Base-by-base conservation (phyloP, 1,139 yeast species). In the Pichia sp. region DNA sequence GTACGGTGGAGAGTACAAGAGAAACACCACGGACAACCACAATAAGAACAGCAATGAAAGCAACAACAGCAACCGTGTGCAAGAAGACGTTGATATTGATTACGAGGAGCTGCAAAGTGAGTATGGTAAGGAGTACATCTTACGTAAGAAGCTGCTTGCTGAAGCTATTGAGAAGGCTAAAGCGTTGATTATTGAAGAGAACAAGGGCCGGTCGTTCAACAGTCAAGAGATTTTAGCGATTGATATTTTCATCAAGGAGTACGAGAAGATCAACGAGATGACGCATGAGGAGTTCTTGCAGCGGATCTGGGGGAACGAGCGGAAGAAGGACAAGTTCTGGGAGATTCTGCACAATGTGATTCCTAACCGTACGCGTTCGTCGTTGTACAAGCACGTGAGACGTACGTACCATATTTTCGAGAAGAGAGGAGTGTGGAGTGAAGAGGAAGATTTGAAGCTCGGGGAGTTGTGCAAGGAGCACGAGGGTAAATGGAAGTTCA, bases 241-340 rank as follows among this genome's bases (percentile, higher is more conserved):
- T 49, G 93, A 88, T 51, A 76, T 75, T 49, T 89, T 86, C 58
- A 80, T 90, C 55, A 69, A 70, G 15, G 84, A 84, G 17, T 90
- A 86, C 62, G 81, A 87, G 58, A 73, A 70, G 41, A 72, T 81
- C 51, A 74, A 84, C 59, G 75, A 75, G 35, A 70, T 87, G 67
- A 73, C 82, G 5, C 71, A 89, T 46, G 78, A 77, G 43, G 85
- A 84, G 46, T 77, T 89, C 6, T 85, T 96, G 65, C 80, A 81
- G 55, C 71, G 97, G 39, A 87, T 91, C 33, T 91, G 98, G 98
- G 73, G 91, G 8, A 81, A 81, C 54, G 93, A 85, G 55, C 76
- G 96, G 21, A 81, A 80, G 53, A 88, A 87, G 66, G 97, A 90
- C 66, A 83, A 79, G 55, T 89, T 91, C 59, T 91, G 98, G 98